Conservation (phyloP, 169 alveolate genomes). For the Plasmodium cynomolgi region DNA sequence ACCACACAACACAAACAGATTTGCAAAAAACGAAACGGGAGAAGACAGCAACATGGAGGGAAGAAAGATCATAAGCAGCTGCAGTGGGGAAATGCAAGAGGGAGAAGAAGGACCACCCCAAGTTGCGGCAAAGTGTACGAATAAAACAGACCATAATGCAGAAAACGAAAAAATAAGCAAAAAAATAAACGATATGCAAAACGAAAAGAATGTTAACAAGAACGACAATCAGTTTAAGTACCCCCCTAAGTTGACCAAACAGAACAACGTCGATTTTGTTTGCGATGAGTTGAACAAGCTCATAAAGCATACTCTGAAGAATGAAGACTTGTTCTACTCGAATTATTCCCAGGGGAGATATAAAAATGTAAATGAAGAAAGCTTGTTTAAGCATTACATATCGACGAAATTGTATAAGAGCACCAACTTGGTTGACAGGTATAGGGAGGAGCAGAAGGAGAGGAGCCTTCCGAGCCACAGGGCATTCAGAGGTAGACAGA, state of each 20-base stretch:
- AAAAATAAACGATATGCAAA: not conserved
- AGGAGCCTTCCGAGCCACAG: not conserved
- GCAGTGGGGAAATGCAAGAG: not conserved
- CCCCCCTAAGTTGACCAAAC: not conserved
- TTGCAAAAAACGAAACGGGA: not conserved
- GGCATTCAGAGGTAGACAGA: not conserved
- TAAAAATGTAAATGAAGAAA: constrained; percentile 31
- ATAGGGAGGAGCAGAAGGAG: constrained; percentile 3
- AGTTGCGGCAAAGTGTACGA: not conserved
- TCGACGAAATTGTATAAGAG: constrained; percentile 50
- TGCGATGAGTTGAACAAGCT: constrained; percentile 47
- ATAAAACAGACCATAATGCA: not conserved
- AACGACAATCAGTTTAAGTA: not conserved
- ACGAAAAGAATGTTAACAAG: not conserved
- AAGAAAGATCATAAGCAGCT: not conserved
- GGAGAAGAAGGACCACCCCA: not conserved
- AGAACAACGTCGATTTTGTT: constrained; percentile 48
- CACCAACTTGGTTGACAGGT: not conserved
- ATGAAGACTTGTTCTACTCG: constrained; percentile 31
- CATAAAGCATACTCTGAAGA: constrained; percentile 37
- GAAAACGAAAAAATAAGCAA: not conserved
- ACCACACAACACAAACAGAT: not conserved
- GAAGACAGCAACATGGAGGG: not conserved
- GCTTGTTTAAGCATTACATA: constrained; percentile 45
- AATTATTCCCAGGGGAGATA: not conserved